These are phyloP conservation scores for Alternaria brassicicola DNA, from an alignment of 2,329 filamentous ascomycete genomes.

Conservation along the genomic window DNA sequence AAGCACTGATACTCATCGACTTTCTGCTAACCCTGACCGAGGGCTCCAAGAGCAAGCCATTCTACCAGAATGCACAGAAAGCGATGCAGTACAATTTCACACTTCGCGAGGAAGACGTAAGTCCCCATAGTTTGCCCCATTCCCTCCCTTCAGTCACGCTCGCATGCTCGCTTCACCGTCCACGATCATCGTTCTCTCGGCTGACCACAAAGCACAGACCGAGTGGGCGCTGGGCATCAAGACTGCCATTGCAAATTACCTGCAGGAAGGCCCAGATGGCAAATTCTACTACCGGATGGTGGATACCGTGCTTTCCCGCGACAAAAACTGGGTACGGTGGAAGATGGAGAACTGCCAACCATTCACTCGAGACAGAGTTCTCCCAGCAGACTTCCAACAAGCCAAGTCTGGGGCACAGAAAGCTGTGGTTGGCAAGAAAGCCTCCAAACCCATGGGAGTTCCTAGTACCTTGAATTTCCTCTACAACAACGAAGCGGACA, in stretches of 20 bases:
- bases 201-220: constrained; percentile 60
- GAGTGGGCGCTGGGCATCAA: constrained; percentile 86
- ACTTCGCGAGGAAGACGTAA: constrained; percentile 81
- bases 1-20: constrained; percentile 91
- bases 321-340: constrained; percentile 99
- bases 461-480: constrained; percentile 66
- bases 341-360: constrained; percentile 92
- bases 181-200: constrained; percentile 36
- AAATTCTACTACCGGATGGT: constrained; percentile 97
- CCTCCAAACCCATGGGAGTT: constrained; percentile 58
- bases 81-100: constrained; percentile 83
- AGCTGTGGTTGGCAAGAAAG: constrained; percentile 71
- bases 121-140: constrained; percentile 41
- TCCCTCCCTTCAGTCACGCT: constrained; percentile 21
- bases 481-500: constrained; percentile 65
- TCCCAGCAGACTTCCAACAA: constrained; percentile 70
- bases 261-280: constrained; percentile 80
- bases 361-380: constrained; percentile 77
- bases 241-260: constrained; percentile 77
- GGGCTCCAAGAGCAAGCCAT: constrained; percentile 78
- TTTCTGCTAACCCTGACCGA: constrained; percentile 91
- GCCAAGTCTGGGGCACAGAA: constrained; percentile 71
- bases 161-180: constrained; percentile 22
- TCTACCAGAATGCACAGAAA: constrained; percentile 75
- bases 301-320: constrained; percentile 89